Percentiles rank a stretch among this genome's conserved stretches.
Conservation (phyloP, 2,329 filamentous ascomycete species). For the Verticillium albo-atrum region DNA sequence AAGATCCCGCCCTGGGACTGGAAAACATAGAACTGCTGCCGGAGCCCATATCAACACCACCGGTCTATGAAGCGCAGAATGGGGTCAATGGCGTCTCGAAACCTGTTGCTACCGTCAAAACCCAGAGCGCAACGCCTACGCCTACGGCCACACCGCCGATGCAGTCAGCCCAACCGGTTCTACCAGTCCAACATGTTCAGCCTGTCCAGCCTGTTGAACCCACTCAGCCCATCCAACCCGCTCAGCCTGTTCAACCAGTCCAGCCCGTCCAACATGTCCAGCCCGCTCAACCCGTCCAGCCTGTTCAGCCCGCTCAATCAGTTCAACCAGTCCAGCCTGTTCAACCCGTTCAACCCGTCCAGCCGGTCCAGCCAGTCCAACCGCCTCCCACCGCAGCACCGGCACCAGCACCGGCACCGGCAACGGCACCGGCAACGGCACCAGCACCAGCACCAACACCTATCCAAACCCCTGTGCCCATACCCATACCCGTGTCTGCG, state of each 20-base stretch:
- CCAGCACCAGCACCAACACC: neutral
- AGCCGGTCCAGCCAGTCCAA: neutral
- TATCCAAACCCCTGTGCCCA: neutral
- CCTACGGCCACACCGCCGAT: neutral
- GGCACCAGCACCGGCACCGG: neutral
- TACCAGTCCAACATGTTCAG: no score
- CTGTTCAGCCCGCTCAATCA: no score
- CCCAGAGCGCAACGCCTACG: neutral
- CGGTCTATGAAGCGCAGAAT: slow-evolving; percentile 12
- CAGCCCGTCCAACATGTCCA: no score
- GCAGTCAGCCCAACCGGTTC: neutral
- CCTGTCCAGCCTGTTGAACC: no score
- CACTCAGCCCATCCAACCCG: no score
- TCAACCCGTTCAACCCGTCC: no score
- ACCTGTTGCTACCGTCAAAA: neutral
- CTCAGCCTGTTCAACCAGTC: no score
- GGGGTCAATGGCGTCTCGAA: slow-evolving; percentile 2
- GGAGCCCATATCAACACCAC: slow-evolving; percentile 8
- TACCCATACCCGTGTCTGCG: neutral
- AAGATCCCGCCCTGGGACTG: neutral
- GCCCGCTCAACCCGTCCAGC: no score
- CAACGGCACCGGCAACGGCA: neutral
- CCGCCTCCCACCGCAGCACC: neutral
- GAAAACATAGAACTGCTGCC: neutral
- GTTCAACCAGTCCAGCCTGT: no score